These are phyloP conservation scores for barrel medic (Medicago truncatula) DNA, from an alignment of 306 rosid species.

Conservation along the genomic window MtrunA17r5.0-ANR NC_053049.1:14066501-14067000, in stretches of 20 bases:
- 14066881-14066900: background rate
- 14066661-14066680: conserved; percentile 86
- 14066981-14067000: background rate
- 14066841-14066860: conserved; percentile 15
- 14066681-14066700: conserved; percentile 30
- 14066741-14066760: conserved; percentile 1
- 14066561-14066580: background rate
- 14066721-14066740: conserved; percentile 20
- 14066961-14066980: background rate
- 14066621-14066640: conserved; percentile 75
- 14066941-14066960: conserved; percentile 8
- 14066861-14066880: background rate
- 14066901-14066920: conserved; percentile 2
- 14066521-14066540: conserved; percentile 21
- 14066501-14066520: background rate
- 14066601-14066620: conserved; percentile 1
- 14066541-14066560: conserved; percentile 21
- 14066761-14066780: conserved; percentile 4
- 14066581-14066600: conserved; percentile 7
- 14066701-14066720: conserved; percentile 29
- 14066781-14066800: conserved; percentile 21
- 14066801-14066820: conserved; percentile 4
- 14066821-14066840: background rate
- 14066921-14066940: background rate
- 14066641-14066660: conserved; percentile 87